Base-by-base conservation (phyloP, 139 green algal species). In the Chlamydomonas sp. region DNA sequence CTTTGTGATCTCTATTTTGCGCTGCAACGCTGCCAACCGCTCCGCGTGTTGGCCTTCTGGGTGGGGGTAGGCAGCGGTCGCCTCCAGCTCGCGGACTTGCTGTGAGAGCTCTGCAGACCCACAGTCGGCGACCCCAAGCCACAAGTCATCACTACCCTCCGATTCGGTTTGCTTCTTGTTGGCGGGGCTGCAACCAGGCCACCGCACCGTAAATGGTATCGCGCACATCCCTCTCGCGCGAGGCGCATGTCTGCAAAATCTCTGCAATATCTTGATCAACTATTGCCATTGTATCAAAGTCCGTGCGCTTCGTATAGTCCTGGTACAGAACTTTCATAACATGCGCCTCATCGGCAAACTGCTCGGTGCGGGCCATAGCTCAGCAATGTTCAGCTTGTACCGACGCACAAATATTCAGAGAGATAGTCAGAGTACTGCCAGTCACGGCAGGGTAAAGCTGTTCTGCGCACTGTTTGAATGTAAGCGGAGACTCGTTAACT, bases 261-360 rank as follows among this genome's bases (percentile, higher is more conserved):
- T 91, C 88, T 0, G 4, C 57, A 1, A 89, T 3, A 16, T 85
- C 88, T 31, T 72, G 69, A 1, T 85, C 78, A 7, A 89, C 58
- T 9, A 57, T 7, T 0, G 14, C 6, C 2, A 88, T 17, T 6
- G 59, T 61, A 5, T 91, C 88, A 20, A 71, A 17, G 74, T 91
- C 88, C 49, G 12, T 81, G 1, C 72, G 73, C 73, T 58, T 80
- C 31, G 9, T 80, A 16, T 81, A 87, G 20, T 87, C 83, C 31
- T 91, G 88, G 15, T 82, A 87, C 17, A 91, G 17, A 2, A 58
- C 83, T 8, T 91, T 91, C 83, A 91, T 90, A 5, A 90, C 73
- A 2, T 87, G 83, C 5, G 86, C 82, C 64, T 88, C 83, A 12
- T 89, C 83, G 0, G 77, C 69, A 69, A 91, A 91, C 4, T 68